phyloP scores from a whole-genome alignment of 371 early-diverging fungal species.

The Chytridium lagenaria region DNA sequence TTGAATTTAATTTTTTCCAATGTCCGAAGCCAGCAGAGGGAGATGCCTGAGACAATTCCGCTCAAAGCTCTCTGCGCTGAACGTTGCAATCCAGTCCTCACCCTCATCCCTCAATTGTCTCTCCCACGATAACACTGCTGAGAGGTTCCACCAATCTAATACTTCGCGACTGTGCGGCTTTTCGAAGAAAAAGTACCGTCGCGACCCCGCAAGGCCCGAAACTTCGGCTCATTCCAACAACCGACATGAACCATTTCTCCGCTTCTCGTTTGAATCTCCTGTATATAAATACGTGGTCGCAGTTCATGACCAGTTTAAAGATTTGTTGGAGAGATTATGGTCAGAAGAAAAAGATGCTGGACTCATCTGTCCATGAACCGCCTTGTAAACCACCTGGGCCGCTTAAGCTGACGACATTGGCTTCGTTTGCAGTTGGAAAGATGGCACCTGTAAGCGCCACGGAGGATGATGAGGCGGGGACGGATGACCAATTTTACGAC shows the following conservation, averaged over 20 bases:
- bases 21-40: neutral
- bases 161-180: neutral
- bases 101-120: neutral
- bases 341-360: neutral
- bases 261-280: slow-evolving; percentile 11
- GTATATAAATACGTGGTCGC: slow-evolving; percentile 16
- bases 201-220: neutral
- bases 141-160: neutral
- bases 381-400: neutral
- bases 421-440: slow-evolving; percentile 1
- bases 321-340: slow-evolving; percentile 13
- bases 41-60: slow-evolving; percentile 11
- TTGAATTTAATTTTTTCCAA: too few relatives aligned
- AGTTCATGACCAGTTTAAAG: slow-evolving; percentile 13
- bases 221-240: neutral
- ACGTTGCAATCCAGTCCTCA: neutral
- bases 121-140: neutral
- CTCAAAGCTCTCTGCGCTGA: neutral
- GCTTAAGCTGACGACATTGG: neutral
- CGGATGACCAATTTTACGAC: neutral
- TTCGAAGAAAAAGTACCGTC: neutral
- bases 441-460: neutral
- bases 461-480: neutral
- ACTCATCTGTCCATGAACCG: neutral
- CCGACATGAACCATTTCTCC: too few relatives aligned